Base-by-base conservation (phyloP, 2,329 filamentous ascomycete species). In the Arthrocladium fulminans region DNA sequence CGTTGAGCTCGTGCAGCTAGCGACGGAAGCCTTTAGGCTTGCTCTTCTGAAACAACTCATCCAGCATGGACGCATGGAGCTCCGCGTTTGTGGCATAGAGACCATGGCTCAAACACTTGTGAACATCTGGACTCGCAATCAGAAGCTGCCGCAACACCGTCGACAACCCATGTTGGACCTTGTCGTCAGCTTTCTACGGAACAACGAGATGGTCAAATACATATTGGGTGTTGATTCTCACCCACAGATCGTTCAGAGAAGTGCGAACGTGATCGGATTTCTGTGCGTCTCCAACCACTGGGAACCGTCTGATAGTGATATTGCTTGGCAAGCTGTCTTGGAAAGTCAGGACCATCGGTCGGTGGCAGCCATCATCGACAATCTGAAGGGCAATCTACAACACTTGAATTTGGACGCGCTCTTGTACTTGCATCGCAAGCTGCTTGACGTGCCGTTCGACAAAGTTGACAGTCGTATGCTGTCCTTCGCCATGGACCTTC, bases 191-290 rank as follows among this genome's bases (percentile, higher is more conserved):
- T 83, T 86, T 54, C 71, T 97, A 27, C 72, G 83, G 13, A 68
- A 74, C 5, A 83, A 84, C 32, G 80, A 81, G 46, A 71, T 97
- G 22, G 78, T 94, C 20, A 80, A 88, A 51, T 97, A 96, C 65
- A 81, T 98, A 39, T 77, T 96, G 45, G 87, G 90, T 1, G 81
- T 90, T 12, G 88, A 88, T 48, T 96, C 90, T 25, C 92, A 97
- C 60, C 88, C 89, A 1, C 88, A 95, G 61, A 80, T 97, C 46
- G 92, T 94, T 17, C 74, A 77, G 29, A 81, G 88, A 56, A 86
- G 86, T 59, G 75, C 77, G 34, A 94, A 95, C 54, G 85, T 97
- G 46, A 73, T 96, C 41, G 86, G 86, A 1, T 97, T 97, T 60
- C 72, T 97, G 45, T 77, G 88, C 19, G 84, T 92, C 12, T 92